Evolutionary conservation across 2,329 filamentous ascomycete genomes (phyloP), one percentile per base, ranked within the genome.

Genomic region (Fusarium pseudograminearum): DNA sequence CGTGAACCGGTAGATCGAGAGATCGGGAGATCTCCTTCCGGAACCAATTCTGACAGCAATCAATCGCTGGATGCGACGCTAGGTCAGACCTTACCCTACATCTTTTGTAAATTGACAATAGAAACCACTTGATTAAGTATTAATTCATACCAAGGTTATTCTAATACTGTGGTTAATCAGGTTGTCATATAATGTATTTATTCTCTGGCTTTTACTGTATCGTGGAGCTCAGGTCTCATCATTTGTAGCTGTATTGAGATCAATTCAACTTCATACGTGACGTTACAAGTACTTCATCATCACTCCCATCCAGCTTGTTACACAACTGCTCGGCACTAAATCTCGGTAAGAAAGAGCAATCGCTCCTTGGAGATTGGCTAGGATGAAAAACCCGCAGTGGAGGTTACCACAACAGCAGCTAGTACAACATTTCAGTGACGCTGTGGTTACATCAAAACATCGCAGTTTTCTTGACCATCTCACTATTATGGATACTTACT

Each of bases 221-320:
- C 18, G 2, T 0, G 4, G 7, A 0, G 9, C 9, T n/a, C 16
- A 36, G 4, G 4, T n/a, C 0, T 36, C 8, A 9, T 2, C 11
- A 30, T 2, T 0, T 12, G 2, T 30, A 30, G 5, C 28, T 30
- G 10, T 9, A 28, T 8, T 28, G 26, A 10, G 9, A 1, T 30
- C 28, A 30, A 30, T 30, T 30, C 28, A 30, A 30, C 28, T 30
- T 30, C 4, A 5, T 5, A 30, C 10, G 28, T 30, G 28, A 30
- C 28, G 12, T 30, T 2, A 30, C 28, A 30, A 30, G 5, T 30
- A 30, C 3, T 28, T 28, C 3, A 10, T 28, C 9, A 10, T 1
- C 3, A 28, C 9, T 28, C 26, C 26, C 26, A 28, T 28, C 1
- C 26, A 28, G 9, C 26, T 28, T 10, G 26, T 6, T 1, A 12